phyloP scores from a whole-genome alignment of 805 yeast genomes.

The Dipodascopsis uninucleata region DNA sequence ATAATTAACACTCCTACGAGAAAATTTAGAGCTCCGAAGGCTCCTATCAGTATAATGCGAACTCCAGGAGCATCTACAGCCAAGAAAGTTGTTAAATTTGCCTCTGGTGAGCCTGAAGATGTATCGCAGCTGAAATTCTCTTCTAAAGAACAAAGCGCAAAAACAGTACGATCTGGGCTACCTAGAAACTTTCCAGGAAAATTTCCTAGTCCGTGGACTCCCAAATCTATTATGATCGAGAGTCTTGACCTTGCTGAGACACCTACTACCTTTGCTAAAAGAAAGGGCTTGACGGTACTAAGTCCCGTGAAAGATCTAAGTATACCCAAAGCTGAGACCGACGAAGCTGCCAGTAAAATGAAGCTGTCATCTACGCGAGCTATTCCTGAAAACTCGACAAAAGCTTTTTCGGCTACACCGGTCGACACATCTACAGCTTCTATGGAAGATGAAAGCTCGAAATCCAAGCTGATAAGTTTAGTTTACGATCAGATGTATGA shows the following conservation, averaged over 20 bases:
- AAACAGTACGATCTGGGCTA: conserved; percentile 24
- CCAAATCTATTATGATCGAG: conserved; percentile 16
- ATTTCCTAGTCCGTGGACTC: conserved; percentile 30
- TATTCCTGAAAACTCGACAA: not conserved
- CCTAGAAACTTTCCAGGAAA: conserved; percentile 29
- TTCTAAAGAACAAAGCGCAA: not conserved
- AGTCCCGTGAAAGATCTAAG: not conserved
- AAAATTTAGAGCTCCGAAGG: conserved; percentile 1
- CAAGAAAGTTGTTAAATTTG: conserved; percentile 23
- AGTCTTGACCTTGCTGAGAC: conserved; percentile 16
- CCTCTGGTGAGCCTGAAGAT: not conserved
- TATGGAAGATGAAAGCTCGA: not conserved
- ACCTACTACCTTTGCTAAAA: conserved; percentile 11
- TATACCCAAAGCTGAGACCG: not conserved
- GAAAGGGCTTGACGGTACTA: not conserved
- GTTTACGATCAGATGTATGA: conserved; percentile 3
- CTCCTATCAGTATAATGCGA: conserved; percentile 20
- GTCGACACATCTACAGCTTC: too few relatives aligned
- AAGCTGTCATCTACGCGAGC: not conserved
- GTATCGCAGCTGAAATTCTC: not conserved
- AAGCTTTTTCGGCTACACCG: too few relatives aligned
- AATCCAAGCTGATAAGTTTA: not conserved
- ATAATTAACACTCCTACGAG: conserved; percentile 17
- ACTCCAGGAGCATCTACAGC: conserved; percentile 23
- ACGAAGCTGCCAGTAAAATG: not conserved